Evolutionary conservation across 306 rosid genomes (phyloP), one percentile per base, ranked within the genome.

Genomic region (Rosa multiflora): DNA sequence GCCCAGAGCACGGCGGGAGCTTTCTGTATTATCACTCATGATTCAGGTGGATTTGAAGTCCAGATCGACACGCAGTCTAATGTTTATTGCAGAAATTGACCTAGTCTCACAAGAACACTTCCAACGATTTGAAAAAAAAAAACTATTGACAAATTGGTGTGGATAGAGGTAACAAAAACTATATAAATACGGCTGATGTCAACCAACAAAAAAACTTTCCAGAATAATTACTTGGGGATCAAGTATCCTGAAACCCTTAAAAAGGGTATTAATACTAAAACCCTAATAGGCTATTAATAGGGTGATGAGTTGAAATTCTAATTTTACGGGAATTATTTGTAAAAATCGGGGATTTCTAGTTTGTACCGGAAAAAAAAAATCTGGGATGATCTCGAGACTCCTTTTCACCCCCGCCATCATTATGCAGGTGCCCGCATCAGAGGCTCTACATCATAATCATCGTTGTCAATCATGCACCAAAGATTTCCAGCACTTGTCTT

Each of bases 1-100:
- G 7, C 44, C 82, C 13, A 89, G 43, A 0, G 86, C 73, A 49
- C 86, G 94, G 17, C 99, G 96, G 18, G 85, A 79, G 53, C 87
- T 29, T 26, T 62, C 68, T 11, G 68, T 32, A 62, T 1, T 29
- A 11, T 59, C 66, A 23, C 13, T 23, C 66, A 59, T 23, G 13
- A 59, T 59, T 10, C 35, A 3, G 66, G 66, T 23, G 35, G 66
- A 59, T 10, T 11, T 4, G 63, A 20, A 56, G 63, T 56, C 29
- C 62, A 6, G 26, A 26, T 26, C 29, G 29, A 55, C 62, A 55
- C 26, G 29, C 9, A 21, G 63, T 56, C 64, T 8, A 3, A 21
- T n/a, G 35, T 23, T 32, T 58, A 6, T 58, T 56, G 4, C 14
- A 10, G 13, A 9, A 21, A 6, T 58, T 7, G 63, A n/a, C 32